Evolutionary conservation across 2,329 filamentous ascomycete species (phyloP).

Genomic region (Aschersonia sp.): DNA sequence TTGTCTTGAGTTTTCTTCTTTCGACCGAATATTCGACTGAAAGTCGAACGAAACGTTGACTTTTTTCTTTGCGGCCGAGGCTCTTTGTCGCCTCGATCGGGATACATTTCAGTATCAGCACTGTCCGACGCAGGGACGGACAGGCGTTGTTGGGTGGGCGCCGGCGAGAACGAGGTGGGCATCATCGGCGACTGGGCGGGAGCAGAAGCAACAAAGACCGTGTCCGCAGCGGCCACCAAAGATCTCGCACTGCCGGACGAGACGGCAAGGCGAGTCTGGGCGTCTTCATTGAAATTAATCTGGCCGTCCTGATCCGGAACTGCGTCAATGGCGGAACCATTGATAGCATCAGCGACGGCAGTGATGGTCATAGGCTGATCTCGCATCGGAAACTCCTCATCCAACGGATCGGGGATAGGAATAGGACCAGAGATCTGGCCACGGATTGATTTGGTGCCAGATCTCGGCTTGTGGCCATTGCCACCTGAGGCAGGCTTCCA

Average conservation of each 20-base stretch:
- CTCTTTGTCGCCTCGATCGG: slow-evolving; percentile 3
- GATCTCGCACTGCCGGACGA: background rate
- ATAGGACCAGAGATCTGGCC: slow-evolving; percentile 49
- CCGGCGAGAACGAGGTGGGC: background rate
- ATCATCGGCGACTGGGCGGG: background rate
- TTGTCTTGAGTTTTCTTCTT: slow-evolving; percentile 30
- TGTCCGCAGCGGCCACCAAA: background rate
- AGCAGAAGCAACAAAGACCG: too few relatives aligned
- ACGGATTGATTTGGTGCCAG: slow-evolving; percentile 32
- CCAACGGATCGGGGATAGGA: slow-evolving; percentile 31
- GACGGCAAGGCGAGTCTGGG: background rate
- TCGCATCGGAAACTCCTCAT: slow-evolving; percentile 40
- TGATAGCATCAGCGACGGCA: slow-evolving; percentile 9
- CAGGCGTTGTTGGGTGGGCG: slow-evolving; percentile 2
- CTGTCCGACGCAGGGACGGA: slow-evolving; percentile 5
- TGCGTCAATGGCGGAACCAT: background rate
- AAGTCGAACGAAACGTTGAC: slow-evolving; percentile 38
- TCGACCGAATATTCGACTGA: slow-evolving; percentile 44
- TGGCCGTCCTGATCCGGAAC: background rate
- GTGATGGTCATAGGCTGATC: slow-evolving; percentile 21
- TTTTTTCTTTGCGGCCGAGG: slow-evolving; percentile 36
- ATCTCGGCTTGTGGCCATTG: slow-evolving; percentile 11
- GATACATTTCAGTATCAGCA: slow-evolving; percentile 4
- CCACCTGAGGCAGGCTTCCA: slow-evolving; percentile 30
- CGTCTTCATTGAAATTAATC: background rate